These are phyloP conservation scores for Paraconiothyrium brasiliense DNA, from an alignment of 2,329 filamentous ascomycete species.

Conservation along the genomic window DNA sequence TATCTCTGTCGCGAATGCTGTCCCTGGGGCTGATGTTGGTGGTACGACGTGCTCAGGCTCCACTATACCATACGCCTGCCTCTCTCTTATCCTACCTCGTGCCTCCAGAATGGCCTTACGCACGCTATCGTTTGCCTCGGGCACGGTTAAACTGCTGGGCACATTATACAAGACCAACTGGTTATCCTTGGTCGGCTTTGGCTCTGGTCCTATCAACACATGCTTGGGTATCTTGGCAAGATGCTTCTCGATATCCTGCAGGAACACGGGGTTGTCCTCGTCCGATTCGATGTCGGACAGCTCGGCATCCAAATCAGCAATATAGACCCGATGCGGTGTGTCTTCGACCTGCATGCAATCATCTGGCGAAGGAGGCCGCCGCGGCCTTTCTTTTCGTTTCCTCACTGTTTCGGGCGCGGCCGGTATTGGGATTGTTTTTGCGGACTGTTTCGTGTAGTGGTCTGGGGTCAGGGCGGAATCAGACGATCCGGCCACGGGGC, in stretches of 20 bases:
- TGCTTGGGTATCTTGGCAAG: conserved; percentile 75
- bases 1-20: conserved; percentile 14
- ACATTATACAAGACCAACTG: conserved; percentile 84
- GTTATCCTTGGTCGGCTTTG: conserved; percentile 60
- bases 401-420: conserved; percentile 12
- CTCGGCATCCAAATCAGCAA: conserved; percentile 89
- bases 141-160: conserved; percentile 78
- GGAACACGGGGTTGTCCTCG: conserved; percentile 74
- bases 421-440: conserved; percentile 18
- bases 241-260: conserved; percentile 86
- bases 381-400: conserved; percentile 25
- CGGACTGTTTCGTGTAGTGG: conserved; percentile 18
- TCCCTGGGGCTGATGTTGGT: conserved; percentile 9
- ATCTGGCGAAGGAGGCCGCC: conserved; percentile 44
- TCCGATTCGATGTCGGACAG: conserved; percentile 74
- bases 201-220: conserved; percentile 65
- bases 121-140: conserved; percentile 76
- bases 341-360: conserved; percentile 87
- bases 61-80: conserved; percentile 54
- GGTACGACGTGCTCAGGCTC: conserved; percentile 43
- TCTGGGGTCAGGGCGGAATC: conserved; percentile 27
- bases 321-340: conserved; percentile 86
- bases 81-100: conserved; percentile 72
- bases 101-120: conserved; percentile 85
- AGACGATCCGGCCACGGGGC: conserved; percentile 61